These are phyloP conservation scores for Didymella pomorum DNA, from an alignment of 2,329 filamentous ascomycete genomes.

Conservation along the genomic window DNA sequence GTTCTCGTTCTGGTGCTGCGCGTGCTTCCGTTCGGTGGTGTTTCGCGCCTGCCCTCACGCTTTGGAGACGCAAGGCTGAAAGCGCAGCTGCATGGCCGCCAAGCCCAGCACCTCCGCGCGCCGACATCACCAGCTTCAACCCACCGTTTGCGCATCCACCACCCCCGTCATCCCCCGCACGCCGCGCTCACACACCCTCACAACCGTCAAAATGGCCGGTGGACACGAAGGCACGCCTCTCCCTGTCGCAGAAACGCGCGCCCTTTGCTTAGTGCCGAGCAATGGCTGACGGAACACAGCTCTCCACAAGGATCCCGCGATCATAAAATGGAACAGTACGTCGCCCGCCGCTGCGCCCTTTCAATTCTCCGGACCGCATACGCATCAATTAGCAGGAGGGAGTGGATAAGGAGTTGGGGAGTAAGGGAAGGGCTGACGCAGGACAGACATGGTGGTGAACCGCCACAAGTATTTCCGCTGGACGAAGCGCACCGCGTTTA, in stretches of 20 bases:
- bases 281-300: constrained; percentile 51
- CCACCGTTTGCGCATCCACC: constrained; percentile 17
- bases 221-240: constrained; percentile 32
- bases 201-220: constrained; percentile 40
- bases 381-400: not conserved
- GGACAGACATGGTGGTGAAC: constrained; percentile 78
- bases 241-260: not conserved
- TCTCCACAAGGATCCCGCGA: constrained; percentile 63
- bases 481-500: constrained; percentile 81
- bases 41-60: not conserved
- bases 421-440: constrained; percentile 20
- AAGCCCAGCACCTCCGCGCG: constrained; percentile 27
- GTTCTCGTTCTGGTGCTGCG: not conserved
- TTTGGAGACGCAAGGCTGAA: constrained; percentile 11
- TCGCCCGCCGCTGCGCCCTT: constrained; percentile 48
- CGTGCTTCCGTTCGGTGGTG: not conserved
- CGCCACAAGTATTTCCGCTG: constrained; percentile 96
- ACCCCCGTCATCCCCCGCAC: constrained; percentile 28
- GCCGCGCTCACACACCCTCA: constrained; percentile 21
- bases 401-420: not conserved
- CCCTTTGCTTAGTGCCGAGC: constrained; percentile 8
- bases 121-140: constrained; percentile 32
- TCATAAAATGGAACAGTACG: constrained; percentile 63
- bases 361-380: not conserved
- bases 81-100: too few relatives aligned